A percentile compares a stretch with the other conserved stretches of the same genome.
These are phyloP conservation scores for Didymosphaeria variabile DNA, from an alignment of 2,329 filamentous ascomycete genomes.

Conservation along the genomic window DNA sequence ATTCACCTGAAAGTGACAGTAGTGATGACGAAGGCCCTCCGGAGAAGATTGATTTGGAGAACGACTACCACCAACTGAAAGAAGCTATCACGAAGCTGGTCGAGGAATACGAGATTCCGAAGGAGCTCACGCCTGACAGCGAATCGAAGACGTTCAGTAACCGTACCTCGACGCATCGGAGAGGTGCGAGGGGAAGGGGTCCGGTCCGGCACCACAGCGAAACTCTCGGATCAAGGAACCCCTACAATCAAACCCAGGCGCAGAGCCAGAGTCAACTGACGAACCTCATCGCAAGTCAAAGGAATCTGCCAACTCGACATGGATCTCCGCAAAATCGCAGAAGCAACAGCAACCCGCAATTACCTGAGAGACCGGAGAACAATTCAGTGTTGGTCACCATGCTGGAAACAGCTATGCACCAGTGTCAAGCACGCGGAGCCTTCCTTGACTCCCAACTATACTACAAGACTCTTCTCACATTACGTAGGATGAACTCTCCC, in stretches of 20 bases:
- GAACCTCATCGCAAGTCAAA: slow-evolving; percentile 49
- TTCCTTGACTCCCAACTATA: slow-evolving; percentile 86
- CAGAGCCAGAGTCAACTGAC: slow-evolving; percentile 49
- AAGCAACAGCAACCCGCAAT: slow-evolving; percentile 53
- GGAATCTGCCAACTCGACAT: slow-evolving; percentile 44
- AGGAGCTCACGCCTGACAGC: slow-evolving; percentile 68
- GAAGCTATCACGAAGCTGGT: slow-evolving; percentile 83
- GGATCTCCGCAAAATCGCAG: slow-evolving; percentile 49
- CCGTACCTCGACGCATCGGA: slow-evolving; percentile 63
- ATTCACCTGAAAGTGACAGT: slow-evolving; percentile 61
- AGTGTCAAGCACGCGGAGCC: slow-evolving; percentile 80
- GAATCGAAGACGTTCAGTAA: slow-evolving; percentile 74
- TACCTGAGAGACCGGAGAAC: slow-evolving; percentile 48
- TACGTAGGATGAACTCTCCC: slow-evolving; percentile 69
- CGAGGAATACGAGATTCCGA: slow-evolving; percentile 82
- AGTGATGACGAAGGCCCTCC: slow-evolving; percentile 56
- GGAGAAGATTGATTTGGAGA: slow-evolving; percentile 69
- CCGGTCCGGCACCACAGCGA: slow-evolving; percentile 39
- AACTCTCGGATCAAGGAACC: slow-evolving; percentile 62
- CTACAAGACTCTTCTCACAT: slow-evolving; percentile 81
- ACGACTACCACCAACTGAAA: slow-evolving; percentile 82
- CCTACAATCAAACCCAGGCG: slow-evolving; percentile 43
- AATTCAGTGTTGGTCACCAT: slow-evolving; percentile 70
- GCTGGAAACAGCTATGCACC: slow-evolving; percentile 78
- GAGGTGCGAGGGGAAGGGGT: slow-evolving; percentile 40